Percentiles rank a stretch among this genome's conserved stretches.
Evolutionary conservation across 192 early-diverging fungal genomes (phyloP).

Genomic region (Coemansia aciculifera): DNA sequence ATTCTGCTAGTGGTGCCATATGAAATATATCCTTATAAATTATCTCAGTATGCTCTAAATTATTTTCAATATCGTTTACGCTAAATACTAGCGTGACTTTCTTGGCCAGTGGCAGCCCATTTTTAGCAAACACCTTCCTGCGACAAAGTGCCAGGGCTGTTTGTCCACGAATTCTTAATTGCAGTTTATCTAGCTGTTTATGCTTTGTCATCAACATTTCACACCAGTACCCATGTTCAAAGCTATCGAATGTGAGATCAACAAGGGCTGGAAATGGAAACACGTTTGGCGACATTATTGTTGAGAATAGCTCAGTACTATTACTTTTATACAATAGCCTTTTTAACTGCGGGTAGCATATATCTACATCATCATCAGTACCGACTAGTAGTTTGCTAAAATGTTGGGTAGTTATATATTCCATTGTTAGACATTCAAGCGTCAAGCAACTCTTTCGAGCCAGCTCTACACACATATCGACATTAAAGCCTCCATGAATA

Average conservation of each 20-base stretch:
- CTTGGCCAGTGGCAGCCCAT: background rate
- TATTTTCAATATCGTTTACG: background rate
- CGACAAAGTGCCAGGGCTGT: background rate
- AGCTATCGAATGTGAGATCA: background rate
- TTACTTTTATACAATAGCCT: background rate
- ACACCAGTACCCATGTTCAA: background rate
- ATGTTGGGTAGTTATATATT: background rate
- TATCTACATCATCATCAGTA: background rate
- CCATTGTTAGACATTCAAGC: background rate
- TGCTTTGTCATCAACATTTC: background rate
- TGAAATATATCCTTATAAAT: background rate
- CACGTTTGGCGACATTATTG: background rate
- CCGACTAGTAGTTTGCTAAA: background rate
- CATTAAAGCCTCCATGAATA: background rate
- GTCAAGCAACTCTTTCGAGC: background rate
- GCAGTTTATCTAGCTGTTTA: background rate
- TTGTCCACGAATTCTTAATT: background rate
- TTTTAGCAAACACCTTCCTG: background rate
- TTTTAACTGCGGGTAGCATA: background rate
- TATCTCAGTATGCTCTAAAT: background rate
- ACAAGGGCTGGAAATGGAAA: background rate
- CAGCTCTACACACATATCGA: background rate
- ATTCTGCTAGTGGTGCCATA: background rate
- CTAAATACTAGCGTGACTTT: background rate
- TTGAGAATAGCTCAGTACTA: background rate